Base-by-base conservation (phyloP, 495 filamentous ascomycete species). In the Trichoderma asperelloides region DNA sequence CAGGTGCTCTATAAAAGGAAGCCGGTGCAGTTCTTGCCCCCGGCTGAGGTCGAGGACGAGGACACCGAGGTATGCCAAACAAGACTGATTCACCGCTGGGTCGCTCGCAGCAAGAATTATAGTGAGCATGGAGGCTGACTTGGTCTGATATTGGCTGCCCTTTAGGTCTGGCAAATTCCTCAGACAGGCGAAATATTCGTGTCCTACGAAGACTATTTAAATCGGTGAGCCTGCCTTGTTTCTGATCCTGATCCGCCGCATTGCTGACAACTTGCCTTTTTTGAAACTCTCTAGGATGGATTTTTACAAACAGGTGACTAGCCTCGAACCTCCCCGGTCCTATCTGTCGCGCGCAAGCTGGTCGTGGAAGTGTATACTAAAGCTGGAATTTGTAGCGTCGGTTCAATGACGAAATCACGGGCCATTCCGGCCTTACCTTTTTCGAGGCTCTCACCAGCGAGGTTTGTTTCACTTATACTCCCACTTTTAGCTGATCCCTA, bases 1-100 rank as follows among this genome's bases (percentile, higher is more conserved):
- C 70, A 98, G 95, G 95, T 98, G 67, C 85, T 96, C 66, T 96
- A 91, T 79, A 97, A 97, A 80, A 88, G 94, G 70, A 98, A 98
- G 78, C 93, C 93, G 66, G 93, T 98, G 71, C 89, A 92, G 80
- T 89, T 90, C 74, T 78, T 94, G 66, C 81, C 88, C 65, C 81
- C 81, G 66, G 91, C 91, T 0, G 79, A 85, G 65, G 87, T 94
- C 69, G 83, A 91, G 65, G 87, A 93, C 85, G 89, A 95, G 64
- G 86, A 88, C 69, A 83, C 85, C 64, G 92, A 96, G 84, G 91
- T 91, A 82, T 69, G 82, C 70, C 47, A 40, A 23, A 30, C 16
- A 9, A 23, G 18, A 28, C 64, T 62, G 49, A 43, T 40, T 33
- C 28, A 47, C 1, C 23, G 33, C 63, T 25, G 69, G 70, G 69